Percentiles rank a stretch among this genome's conserved stretches.
Conservation (phyloP, 352 stramenopile species). For the Globisporangium cylindrosporum region DNA sequence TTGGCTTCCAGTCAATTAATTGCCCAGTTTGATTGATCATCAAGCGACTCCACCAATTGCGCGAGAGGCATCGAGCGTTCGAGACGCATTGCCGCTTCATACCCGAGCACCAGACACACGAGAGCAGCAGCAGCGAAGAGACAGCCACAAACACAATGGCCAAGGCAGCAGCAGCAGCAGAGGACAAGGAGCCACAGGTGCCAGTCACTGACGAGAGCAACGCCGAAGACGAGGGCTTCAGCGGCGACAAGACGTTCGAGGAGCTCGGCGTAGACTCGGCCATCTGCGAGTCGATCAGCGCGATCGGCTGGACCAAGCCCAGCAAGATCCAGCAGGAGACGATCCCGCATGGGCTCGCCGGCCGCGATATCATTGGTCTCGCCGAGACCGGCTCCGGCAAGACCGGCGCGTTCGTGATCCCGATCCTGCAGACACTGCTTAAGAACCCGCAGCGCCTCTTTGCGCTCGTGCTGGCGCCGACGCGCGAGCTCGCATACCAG, state of each 20-base stretch:
- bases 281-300: constrained; percentile 91
- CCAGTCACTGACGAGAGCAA: background rate
- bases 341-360: constrained; percentile 91
- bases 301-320: constrained; percentile 91
- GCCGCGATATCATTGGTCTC: constrained; percentile 97
- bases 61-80: background rate
- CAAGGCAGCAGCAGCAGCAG: constrained; percentile 4
- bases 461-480: constrained; percentile 91
- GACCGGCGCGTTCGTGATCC: constrained; percentile 94
- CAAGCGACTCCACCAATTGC: constrained; percentile 10
- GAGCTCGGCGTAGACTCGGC: constrained; percentile 89
- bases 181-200: constrained; percentile 5
- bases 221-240: constrained; percentile 48
- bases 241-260: constrained; percentile 80
- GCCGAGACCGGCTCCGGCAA: constrained; percentile 95
- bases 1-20: constrained; percentile 24
- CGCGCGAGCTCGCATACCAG: constrained; percentile 95
- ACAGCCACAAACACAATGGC: constrained; percentile 1
- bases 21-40: constrained; percentile 8
- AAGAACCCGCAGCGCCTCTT: constrained; percentile 89
- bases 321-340: constrained; percentile 95
- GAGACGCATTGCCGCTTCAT: constrained; percentile 1
- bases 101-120: background rate
- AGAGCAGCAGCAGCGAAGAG: background rate
- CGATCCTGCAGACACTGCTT: constrained; percentile 91